These are phyloP conservation scores for Helichrysum umbraculigerum DNA, from an alignment of 129 eudicot genomes.

Conservation along the genomic window DNA sequence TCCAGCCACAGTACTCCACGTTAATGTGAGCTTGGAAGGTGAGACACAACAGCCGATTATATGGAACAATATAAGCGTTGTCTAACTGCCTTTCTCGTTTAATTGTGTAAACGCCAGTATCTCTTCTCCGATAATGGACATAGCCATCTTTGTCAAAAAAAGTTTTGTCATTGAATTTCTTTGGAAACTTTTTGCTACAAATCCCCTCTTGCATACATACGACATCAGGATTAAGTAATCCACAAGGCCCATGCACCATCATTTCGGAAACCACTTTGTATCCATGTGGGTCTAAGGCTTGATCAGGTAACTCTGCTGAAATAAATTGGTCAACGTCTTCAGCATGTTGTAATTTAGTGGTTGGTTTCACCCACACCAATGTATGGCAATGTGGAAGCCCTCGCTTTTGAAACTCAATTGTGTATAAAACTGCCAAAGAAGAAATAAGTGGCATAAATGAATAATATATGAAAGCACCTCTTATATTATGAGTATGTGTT, in stretches of 20 bases:
- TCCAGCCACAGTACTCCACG: too few relatives aligned
- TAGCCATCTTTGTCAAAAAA: constrained; percentile 6
- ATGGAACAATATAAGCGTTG: background rate
- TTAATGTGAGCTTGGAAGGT: too few relatives aligned
- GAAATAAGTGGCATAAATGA: too few relatives aligned
- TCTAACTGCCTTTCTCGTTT: background rate
- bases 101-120: background rate
- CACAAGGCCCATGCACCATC: too few relatives aligned
- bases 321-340: background rate
- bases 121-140: background rate
- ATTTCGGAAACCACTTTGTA: background rate
- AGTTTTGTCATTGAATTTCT: background rate
- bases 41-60: background rate
- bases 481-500: too few relatives aligned
- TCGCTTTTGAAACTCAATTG: too few relatives aligned
- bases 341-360: background rate
- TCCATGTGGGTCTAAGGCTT: background rate
- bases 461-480: too few relatives aligned
- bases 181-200: background rate
- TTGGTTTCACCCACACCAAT: too few relatives aligned
- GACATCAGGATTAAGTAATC: too few relatives aligned
- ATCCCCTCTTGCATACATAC: background rate
- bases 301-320: background rate
- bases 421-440: too few relatives aligned
- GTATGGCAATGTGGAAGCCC: too few relatives aligned